Percentiles rank a stretch among this genome's conserved stretches.
phyloP scores from a whole-genome alignment of 2,329 filamentous ascomycete genomes.

The Colletotrichum euphorbiae region DNA sequence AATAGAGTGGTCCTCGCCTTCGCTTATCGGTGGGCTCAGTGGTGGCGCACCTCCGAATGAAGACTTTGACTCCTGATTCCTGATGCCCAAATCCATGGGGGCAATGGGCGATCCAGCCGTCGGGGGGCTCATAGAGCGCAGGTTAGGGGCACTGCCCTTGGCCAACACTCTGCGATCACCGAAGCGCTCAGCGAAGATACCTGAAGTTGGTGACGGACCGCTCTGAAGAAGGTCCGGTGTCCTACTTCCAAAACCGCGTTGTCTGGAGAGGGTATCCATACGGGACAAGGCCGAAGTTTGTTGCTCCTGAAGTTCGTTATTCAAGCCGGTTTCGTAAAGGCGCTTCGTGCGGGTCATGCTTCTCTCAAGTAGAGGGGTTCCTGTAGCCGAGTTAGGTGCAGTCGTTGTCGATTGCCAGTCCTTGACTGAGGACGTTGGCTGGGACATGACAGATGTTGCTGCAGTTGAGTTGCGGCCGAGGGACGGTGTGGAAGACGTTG shows the following conservation, averaged over 20 bases:
- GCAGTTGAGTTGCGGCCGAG: constrained; percentile 84
- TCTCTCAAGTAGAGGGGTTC: constrained; percentile 66
- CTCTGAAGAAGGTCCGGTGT: constrained; percentile 62
- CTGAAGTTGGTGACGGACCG: constrained; percentile 58
- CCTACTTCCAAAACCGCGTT: constrained; percentile 63
- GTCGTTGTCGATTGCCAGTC: constrained; percentile 59
- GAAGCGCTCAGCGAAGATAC: constrained; percentile 59
- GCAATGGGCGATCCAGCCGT: constrained; percentile 51
- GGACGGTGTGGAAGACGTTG: constrained; percentile 76
- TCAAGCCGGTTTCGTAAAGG: constrained; percentile 85
- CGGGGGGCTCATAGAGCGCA: constrained; percentile 68
- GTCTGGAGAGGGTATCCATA: constrained; percentile 81
- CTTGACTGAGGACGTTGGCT: constrained; percentile 65
- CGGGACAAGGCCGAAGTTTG: constrained; percentile 81
- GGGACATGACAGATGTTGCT: constrained; percentile 88
- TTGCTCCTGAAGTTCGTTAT: constrained; percentile 83
- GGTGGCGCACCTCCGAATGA: constrained; percentile 52
- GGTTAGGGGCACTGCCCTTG: constrained; percentile 76
- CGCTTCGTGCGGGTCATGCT: constrained; percentile 77
- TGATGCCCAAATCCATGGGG: constrained; percentile 45
- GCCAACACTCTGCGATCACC: constrained; percentile 59
- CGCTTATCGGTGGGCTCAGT: constrained; percentile 71
- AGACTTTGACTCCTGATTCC: constrained; percentile 46
- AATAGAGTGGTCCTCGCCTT: constrained; percentile 73
- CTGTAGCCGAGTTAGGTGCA: constrained; percentile 51